phyloP scores from a whole-genome alignment of 441 rosid species.

The Gossypium lobatum region DNA sequence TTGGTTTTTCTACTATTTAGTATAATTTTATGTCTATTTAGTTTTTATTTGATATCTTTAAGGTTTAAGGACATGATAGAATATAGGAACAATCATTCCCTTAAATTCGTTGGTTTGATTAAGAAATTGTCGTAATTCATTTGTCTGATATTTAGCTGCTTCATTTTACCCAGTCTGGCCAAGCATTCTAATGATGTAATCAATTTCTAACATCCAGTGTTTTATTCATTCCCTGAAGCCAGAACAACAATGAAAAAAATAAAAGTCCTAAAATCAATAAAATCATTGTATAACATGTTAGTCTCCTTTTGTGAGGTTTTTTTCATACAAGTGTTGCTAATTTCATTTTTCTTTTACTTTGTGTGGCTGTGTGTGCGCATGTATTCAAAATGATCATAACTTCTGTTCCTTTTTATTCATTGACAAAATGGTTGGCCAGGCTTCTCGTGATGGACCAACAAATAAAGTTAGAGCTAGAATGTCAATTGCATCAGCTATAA shows the following conservation, averaged over 20 bases:
- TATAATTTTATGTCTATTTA: background rate
- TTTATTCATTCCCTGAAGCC: background rate
- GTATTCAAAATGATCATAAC: background rate
- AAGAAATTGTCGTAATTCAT: background rate
- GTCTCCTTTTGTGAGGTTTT: background rate
- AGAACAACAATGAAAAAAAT: conserved; percentile 1
- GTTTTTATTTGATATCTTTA: background rate
- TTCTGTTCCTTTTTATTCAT: conserved; percentile 13
- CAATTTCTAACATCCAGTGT: conserved; percentile 5
- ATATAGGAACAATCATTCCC: background rate
- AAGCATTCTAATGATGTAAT: background rate
- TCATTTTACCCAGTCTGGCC: background rate
- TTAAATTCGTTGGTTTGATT: conserved; percentile 5
- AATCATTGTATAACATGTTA: background rate
- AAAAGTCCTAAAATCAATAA: background rate
- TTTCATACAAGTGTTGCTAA: conserved; percentile 1
- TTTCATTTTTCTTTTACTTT: background rate
- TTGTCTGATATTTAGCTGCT: conserved; percentile 4
- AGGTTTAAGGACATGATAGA: conserved; percentile 6
- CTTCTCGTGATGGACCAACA: conserved; percentile 95
- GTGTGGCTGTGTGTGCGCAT: background rate
- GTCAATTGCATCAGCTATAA: conserved; percentile 94
- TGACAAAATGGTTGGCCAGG: conserved; percentile 40
- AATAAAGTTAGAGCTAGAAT: conserved; percentile 92
- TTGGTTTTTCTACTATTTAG: conserved; percentile 26